Evolutionary conservation across 108 stramenopile genomes (phyloP).

Genomic region (Pseudonitzschia multiseries): DNA sequence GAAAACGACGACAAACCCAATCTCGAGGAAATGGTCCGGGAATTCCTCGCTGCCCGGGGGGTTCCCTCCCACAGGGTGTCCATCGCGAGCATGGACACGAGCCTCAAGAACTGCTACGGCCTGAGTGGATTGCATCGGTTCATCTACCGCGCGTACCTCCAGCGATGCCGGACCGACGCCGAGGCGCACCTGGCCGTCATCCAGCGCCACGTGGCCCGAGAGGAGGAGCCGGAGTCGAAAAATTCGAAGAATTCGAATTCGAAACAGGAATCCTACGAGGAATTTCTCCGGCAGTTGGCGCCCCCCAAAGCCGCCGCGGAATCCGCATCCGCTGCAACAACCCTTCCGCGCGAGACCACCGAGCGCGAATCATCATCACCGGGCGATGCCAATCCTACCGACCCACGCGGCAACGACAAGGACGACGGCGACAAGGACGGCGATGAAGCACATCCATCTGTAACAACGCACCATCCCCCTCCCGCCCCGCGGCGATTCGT

Average conservation of each 20-base stretch:
- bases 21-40: no score
- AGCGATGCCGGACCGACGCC: constrained; percentile 31
- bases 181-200: constrained; percentile 30
- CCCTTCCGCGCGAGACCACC: no score
- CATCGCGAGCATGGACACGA: constrained; percentile 10
- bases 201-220: background rate
- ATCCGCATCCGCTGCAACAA: no score
- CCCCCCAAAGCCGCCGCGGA: background rate
- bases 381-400: no score
- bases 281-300: background rate
- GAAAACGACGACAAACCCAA: no score
- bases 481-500: background rate
- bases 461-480: no score
- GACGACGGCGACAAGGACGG: no score
- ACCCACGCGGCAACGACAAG: no score
- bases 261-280: background rate
- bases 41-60: background rate
- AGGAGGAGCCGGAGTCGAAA: background rate
- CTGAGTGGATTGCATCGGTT: constrained; percentile 46
- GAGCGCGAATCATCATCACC: no score
- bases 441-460: no score
- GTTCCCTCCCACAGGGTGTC: constrained; percentile 9
- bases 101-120: constrained; percentile 52
- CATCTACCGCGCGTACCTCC: constrained; percentile 52
- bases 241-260: no score